Percentiles rank a stretch among this genome's conserved stretches.
These are phyloP conservation scores for Paramecium sonneborni DNA, from an alignment of 73 alveolate species.

Conservation along the genomic window DNA sequence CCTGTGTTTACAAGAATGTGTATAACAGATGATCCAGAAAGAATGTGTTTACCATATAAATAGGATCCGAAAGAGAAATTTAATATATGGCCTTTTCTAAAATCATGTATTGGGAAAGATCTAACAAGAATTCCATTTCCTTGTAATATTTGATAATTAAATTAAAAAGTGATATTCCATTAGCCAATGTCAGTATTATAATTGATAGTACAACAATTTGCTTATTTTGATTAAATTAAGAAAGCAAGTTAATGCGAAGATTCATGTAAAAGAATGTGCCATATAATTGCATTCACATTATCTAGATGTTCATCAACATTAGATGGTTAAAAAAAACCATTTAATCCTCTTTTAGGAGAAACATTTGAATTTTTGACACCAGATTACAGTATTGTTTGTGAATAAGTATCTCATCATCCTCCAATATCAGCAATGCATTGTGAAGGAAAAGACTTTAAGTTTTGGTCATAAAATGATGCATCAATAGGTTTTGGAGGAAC, in stretches of 20 bases:
- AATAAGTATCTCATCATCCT: constrained; percentile 83
- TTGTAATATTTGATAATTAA: background rate
- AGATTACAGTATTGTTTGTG: constrained; percentile 67
- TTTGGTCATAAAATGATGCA: constrained; percentile 44
- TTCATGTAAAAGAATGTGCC: constrained; percentile 63
- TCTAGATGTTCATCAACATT: constrained; percentile 70
- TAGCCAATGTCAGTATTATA: background rate
- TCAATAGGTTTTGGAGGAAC: constrained; percentile 71
- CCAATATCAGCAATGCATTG: constrained; percentile 85
- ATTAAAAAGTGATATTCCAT: constrained; percentile 31
- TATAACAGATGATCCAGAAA: constrained; percentile 59
- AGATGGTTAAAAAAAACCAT: constrained; percentile 74
- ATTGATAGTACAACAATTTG: background rate
- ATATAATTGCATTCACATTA: constrained; percentile 67
- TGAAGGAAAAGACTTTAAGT: constrained; percentile 73
- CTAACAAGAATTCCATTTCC: constrained; percentile 47
- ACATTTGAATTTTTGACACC: constrained; percentile 71
- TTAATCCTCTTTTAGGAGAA: constrained; percentile 82
- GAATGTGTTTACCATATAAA: background rate
- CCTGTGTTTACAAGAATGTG: background rate
- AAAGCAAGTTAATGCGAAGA: constrained; percentile 29
- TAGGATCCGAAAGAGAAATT: constrained; percentile 42
- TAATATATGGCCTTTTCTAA: background rate
- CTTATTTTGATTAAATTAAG: constrained; percentile 21
- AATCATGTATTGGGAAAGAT: background rate